Base-by-base conservation (phyloP, 169 alveolate genomes). In the Plasmodium blacklocki region DNA sequence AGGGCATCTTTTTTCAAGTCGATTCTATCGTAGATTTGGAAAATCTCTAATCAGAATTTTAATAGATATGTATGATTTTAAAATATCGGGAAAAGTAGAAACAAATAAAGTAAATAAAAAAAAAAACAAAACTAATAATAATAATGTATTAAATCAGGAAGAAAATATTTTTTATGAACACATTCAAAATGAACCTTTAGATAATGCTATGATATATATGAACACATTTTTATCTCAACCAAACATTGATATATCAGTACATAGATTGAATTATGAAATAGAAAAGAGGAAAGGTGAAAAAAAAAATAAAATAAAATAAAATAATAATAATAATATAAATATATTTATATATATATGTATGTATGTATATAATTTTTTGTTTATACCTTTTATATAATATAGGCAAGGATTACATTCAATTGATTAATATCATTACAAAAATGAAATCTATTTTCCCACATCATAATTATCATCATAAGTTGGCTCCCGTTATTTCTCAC, bases 161-260 rank as follows among this genome's bases (percentile, higher is more conserved):
- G 91, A 83, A 29, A 68, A 21, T 54, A 83, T 68, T 39, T 29
- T 68, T 39, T 83, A 83, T 83, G 91, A 83, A 14, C 85, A 67
- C 47, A 83, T 83, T 26, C 68, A 68, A 68, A 58, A 83, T 32
- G 73, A 68, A 8, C 91, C 91, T 3, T 49, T 83, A 49, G 74
- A 83, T 23, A 83, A 83, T 56, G 80, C 91, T 2, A 50, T 56
- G 73, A 83, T 83, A 45, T 83, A 83, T 47, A 83, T 83, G 91
- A 68, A 83, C 67, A 68, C 91, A 4, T 83, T 83, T 83, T 62
- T 83, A 21, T 83, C 91, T 18, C 91, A 83, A 29, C 91, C 91
- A 15, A 83, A 83, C 43, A 63, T 70, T 23, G 91, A 83, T 63
- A 4, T 83, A 5, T 23, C 85, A 14, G 78, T 83, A 11, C 52